Conservation (phyloP, 140 eudicot genomes). For the Ambrosia hybrid region DNA sequence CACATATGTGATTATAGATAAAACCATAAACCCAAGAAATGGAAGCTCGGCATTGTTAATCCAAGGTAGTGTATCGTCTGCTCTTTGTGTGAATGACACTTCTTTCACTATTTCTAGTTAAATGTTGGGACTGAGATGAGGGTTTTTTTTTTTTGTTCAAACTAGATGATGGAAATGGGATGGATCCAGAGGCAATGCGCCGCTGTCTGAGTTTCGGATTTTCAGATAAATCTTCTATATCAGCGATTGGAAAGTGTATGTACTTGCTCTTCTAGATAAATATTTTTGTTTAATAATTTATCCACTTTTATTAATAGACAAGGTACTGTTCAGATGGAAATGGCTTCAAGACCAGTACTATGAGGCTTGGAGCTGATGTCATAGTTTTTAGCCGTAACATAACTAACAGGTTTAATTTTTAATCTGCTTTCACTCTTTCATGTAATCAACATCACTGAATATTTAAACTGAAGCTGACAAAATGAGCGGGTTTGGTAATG, state of each 20-base stretch:
- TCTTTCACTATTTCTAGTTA: neutral
- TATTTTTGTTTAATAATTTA: neutral
- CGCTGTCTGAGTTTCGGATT: slow-evolving; percentile 92
- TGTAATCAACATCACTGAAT: slow-evolving; percentile 2
- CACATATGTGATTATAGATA: slow-evolving; percentile 69
- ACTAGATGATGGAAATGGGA: slow-evolving; percentile 92
- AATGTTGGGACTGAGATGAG: slow-evolving; percentile 10
- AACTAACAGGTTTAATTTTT: slow-evolving; percentile 44
- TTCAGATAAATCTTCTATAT: slow-evolving; percentile 66
- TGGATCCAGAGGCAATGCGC: slow-evolving; percentile 88
- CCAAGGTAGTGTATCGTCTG: slow-evolving; percentile 56
- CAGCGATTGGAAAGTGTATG: slow-evolving; percentile 86
- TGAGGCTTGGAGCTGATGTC: slow-evolving; percentile 98
- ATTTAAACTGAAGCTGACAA: slow-evolving; percentile 1
- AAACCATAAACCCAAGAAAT: slow-evolving; percentile 62
- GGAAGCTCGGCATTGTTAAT: slow-evolving; percentile 70
- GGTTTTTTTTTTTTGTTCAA: neutral
- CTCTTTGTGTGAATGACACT: neutral
- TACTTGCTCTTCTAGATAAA: slow-evolving; percentile 12
- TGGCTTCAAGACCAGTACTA: slow-evolving; percentile 95
- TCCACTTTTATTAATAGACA: slow-evolving; percentile 21
- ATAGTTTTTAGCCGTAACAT: slow-evolving; percentile 80
- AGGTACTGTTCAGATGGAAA: slow-evolving; percentile 82
- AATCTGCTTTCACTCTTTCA: slow-evolving; percentile 16
- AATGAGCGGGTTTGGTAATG: neutral